A percentile compares a stretch with the other conserved stretches of the same genome.
phyloP scores from a whole-genome alignment of 768 basidiomycete genomes.

The Boletus speciosus region DNA sequence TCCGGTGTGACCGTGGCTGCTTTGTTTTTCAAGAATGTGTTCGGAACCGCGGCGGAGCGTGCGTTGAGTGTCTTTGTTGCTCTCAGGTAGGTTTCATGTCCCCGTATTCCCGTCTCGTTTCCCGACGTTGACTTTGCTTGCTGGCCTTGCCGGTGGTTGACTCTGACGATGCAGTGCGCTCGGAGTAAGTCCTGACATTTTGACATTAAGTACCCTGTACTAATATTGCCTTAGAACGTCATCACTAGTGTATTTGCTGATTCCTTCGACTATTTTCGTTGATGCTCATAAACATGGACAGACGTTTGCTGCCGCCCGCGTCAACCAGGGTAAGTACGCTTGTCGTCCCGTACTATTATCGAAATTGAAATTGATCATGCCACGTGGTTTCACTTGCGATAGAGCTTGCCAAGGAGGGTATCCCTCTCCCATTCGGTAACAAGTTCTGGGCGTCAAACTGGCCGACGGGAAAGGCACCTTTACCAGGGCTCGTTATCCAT shows the following conservation, averaged over 20 bases:
- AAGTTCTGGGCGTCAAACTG: slow-evolving; percentile 60
- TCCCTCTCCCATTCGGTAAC: slow-evolving; percentile 59
- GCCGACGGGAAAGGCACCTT: slow-evolving; percentile 52
- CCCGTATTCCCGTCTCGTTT: neutral
- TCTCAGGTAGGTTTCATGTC: slow-evolving; percentile 38
- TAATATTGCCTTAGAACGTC: slow-evolving; percentile 23
- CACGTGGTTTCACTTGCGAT: neutral
- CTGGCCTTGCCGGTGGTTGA: neutral
- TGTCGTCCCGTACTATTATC: neutral
- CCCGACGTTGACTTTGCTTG: neutral
- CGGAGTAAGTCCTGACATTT: slow-evolving; percentile 21
- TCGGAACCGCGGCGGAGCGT: slow-evolving; percentile 48
- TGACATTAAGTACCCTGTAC: neutral
- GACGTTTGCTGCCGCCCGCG: slow-evolving; percentile 48
- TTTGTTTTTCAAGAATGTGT: slow-evolving; percentile 57
- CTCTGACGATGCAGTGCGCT: slow-evolving; percentile 28
- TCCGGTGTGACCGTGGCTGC: slow-evolving; percentile 55
- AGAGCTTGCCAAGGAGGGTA: slow-evolving; percentile 61
- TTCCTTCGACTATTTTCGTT: neutral
- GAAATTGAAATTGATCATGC: neutral
- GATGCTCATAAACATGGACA: slow-evolving; percentile 12
- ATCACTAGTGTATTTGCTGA: slow-evolving; percentile 25
- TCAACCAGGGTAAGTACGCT: slow-evolving; percentile 44
- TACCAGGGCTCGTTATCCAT: slow-evolving; percentile 53
- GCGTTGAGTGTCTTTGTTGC: slow-evolving; percentile 55